Evolutionary conservation across 371 early-diverging fungal species (phyloP).

Genomic region (Catenaria anguillulae): DNA sequence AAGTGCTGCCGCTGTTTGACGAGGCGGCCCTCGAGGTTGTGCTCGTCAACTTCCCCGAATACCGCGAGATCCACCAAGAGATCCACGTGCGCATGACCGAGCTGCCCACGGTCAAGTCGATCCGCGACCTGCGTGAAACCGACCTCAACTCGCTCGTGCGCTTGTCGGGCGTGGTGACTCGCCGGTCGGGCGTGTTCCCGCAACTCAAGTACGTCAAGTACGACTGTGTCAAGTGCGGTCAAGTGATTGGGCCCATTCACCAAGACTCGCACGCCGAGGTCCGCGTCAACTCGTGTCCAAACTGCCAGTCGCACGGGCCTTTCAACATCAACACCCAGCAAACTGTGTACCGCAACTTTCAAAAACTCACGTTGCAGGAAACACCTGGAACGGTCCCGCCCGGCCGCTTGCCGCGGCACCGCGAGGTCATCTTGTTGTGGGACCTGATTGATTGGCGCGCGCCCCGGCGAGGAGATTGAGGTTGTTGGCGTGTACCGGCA

Average conservation of each 20-base stretch:
- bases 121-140: conserved; percentile 77
- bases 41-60: conserved; percentile 75
- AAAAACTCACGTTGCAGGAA: conserved; percentile 96
- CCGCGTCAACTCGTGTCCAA: conserved; percentile 73
- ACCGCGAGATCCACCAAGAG: conserved; percentile 80
- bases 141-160: conserved; percentile 91
- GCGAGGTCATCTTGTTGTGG: conserved; percentile 90
- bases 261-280: conserved; percentile 80
- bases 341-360: conserved; percentile 97
- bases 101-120: conserved; percentile 65
- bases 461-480: conserved; percentile 98
- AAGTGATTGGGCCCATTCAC: conserved; percentile 87
- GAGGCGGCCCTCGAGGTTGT: conserved; percentile 85
- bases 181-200: conserved; percentile 91
- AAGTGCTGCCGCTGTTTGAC: conserved; percentile 81
- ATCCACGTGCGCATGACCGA: conserved; percentile 91
- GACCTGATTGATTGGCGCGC: conserved; percentile 95
- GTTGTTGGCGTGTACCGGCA: conserved; percentile 96
- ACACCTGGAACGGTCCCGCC: conserved; percentile 95
- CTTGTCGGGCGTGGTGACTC: conserved; percentile 91
- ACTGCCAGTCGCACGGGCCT: conserved; percentile 90
- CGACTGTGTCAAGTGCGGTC: conserved; percentile 91
- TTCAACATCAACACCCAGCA: conserved; percentile 82
- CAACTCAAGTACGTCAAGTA: conserved; percentile 95
- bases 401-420: conserved; percentile 90